Evolutionary conservation across 768 basidiomycete species (phyloP).

Genomic region (Auricularia cornea): DNA sequence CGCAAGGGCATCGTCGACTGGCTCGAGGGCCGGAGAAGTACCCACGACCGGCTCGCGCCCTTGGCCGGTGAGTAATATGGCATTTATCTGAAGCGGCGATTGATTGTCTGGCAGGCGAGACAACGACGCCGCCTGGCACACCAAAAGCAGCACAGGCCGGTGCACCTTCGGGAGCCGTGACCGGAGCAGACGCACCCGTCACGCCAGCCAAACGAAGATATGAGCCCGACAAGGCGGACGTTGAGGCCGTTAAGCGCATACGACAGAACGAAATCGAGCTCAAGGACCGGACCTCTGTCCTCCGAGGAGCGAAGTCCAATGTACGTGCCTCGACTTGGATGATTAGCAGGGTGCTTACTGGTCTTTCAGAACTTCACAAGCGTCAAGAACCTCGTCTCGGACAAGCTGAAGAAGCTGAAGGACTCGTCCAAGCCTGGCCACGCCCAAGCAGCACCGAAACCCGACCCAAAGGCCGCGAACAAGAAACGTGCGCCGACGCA

Average conservation of each 20-base stretch:
- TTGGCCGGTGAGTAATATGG: slow-evolving; percentile 31
- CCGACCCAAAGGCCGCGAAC: slow-evolving; percentile 53
- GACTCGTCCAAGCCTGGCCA: slow-evolving; percentile 52
- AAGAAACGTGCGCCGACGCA: slow-evolving; percentile 47
- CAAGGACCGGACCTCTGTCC: slow-evolving; percentile 70
- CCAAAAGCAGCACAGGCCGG: slow-evolving; percentile 26
- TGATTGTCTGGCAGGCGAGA: slow-evolving; percentile 29
- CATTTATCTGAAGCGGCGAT: slow-evolving; percentile 1
- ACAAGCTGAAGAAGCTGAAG: slow-evolving; percentile 71
- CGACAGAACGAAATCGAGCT: slow-evolving; percentile 69
- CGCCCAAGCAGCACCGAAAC: slow-evolving; percentile 29
- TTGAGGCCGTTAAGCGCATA: slow-evolving; percentile 83
- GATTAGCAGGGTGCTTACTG: neutral
- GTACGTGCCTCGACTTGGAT: slow-evolving; percentile 36
- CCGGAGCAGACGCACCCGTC: slow-evolving; percentile 24
- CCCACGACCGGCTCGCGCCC: slow-evolving; percentile 45
- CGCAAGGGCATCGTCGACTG: slow-evolving; percentile 81
- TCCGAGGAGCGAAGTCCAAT: slow-evolving; percentile 77
- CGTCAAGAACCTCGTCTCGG: slow-evolving; percentile 54
- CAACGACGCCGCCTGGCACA: slow-evolving; percentile 55
- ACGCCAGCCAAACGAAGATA: slow-evolving; percentile 68
- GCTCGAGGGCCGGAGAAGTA: slow-evolving; percentile 51
- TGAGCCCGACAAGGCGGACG: slow-evolving; percentile 65
- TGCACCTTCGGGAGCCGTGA: slow-evolving; percentile 9
- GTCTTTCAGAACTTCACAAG: slow-evolving; percentile 65